Percentiles rank a stretch among this genome's conserved stretches.
phyloP scores from a whole-genome alignment of 139 green algal species.

The Pseudopediastrum boryanum region DNA sequence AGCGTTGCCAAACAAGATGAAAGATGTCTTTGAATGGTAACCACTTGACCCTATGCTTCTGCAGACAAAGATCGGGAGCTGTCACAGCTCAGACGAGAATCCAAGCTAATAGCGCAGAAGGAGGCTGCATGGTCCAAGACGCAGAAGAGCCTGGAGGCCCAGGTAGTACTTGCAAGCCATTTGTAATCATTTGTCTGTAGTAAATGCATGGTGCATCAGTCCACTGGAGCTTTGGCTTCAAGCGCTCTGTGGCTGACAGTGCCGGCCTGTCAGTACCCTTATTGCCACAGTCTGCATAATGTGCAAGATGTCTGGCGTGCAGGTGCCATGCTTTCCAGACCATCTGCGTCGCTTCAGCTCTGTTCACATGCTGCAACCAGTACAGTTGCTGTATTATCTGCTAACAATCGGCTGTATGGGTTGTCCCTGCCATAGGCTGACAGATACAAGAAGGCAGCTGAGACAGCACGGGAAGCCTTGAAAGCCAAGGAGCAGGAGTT shows the following conservation, averaged over 20 bases:
- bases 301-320: no score
- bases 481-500: conserved; percentile 45
- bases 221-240: no score
- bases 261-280: no score
- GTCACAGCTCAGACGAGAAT: neutral
- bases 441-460: conserved; percentile 5
- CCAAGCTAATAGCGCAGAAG: conserved; percentile 7
- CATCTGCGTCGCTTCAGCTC: no score
- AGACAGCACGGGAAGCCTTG: conserved; percentile 24
- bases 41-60: neutral
- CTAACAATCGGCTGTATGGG: no score
- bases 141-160: conserved; percentile 18
- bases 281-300: no score
- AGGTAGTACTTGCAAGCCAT: no score
- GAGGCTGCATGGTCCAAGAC: conserved; percentile 19
- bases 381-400: no score
- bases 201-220: no score
- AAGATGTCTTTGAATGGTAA: neutral
- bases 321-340: neutral
- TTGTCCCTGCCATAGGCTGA: conserved; percentile 2
- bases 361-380: no score
- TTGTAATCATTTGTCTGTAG: no score
- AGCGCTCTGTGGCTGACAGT: no score
- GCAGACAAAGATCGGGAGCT: conserved; percentile 24
- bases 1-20: neutral